These are phyloP conservation scores for Trichoderma cornu-damae DNA, from an alignment of 2,329 filamentous ascomycete species.

Conservation along the genomic window DNA sequence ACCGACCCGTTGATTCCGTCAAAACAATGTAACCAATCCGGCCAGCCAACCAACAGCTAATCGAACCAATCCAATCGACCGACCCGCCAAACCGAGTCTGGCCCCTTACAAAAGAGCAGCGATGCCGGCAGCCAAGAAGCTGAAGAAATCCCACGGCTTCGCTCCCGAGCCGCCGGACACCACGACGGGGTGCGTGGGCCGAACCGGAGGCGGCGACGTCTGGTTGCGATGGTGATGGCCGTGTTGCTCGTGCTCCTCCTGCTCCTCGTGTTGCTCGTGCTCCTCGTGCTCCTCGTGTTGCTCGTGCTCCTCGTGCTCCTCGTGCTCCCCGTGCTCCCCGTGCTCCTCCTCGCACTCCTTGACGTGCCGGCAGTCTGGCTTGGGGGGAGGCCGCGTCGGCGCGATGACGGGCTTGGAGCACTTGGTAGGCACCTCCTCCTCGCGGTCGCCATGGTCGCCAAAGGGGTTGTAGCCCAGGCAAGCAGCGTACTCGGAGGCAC, in stretches of 20 bases:
- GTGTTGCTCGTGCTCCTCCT: too few relatives aligned
- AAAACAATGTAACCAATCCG: background rate
- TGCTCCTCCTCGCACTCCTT: background rate
- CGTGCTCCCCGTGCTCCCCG: too few relatives aligned
- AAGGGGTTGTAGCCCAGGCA: conserved; percentile 15
- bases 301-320: too few relatives aligned
- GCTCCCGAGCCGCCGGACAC: conserved; percentile 24
- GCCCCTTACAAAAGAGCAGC: conserved; percentile 25
- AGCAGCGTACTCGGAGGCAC: conserved; percentile 23
- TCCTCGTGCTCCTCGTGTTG: too few relatives aligned
- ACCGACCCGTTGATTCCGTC: background rate
- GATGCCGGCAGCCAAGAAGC: conserved; percentile 26
- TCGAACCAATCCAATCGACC: too few relatives aligned
- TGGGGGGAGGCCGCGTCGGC: background rate
- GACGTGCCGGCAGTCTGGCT: background rate
- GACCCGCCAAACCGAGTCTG: background rate
- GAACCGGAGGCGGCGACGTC: background rate
- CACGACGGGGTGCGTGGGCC: conserved; percentile 8
- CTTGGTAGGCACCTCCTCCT: background rate
- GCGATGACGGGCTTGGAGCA: background rate
- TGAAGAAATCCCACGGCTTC: conserved; percentile 20
- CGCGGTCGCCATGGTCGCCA: background rate
- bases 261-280: too few relatives aligned
- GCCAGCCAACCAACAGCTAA: background rate
- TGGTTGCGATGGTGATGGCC: background rate